Conservation (phyloP, 2,329 filamentous ascomycete genomes). For the Colletotrichum sp. region DNA sequence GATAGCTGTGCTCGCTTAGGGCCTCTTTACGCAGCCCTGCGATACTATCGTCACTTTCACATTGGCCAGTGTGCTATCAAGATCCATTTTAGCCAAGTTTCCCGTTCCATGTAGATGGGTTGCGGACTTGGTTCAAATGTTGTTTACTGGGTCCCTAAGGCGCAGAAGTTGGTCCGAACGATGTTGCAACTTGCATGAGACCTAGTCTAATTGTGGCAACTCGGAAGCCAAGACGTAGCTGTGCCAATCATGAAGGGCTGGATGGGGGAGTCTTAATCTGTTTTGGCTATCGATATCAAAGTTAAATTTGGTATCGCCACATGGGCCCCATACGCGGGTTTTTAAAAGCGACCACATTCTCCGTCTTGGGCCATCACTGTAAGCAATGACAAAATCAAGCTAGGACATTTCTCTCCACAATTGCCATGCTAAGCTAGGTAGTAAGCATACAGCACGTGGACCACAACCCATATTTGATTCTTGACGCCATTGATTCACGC, state of each 20-base stretch:
- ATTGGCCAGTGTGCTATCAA: background rate
- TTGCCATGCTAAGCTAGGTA: background rate
- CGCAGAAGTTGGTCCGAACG: background rate
- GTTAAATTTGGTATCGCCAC: conserved; percentile 2
- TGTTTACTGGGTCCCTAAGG: background rate
- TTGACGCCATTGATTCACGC: background rate
- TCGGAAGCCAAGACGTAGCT: background rate
- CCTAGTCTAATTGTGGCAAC: background rate
- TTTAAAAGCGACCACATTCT: background rate
- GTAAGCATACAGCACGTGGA: background rate
- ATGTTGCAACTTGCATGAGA: background rate
- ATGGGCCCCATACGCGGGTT: background rate
- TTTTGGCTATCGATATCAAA: conserved; percentile 2
- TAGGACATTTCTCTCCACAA: background rate
- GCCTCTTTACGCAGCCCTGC: background rate
- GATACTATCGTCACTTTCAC: background rate
- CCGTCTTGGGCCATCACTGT: background rate
- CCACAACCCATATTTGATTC: background rate
- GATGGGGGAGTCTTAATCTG: background rate
- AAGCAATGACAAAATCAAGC: background rate
- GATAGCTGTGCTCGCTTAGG: background rate
- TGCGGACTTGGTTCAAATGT: background rate
- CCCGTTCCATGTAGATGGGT: background rate
- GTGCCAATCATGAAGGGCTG: background rate
- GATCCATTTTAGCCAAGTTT: background rate